Base-by-base conservation (phyloP, 1,284 basidiomycete genomes). In the Marasmius fiardii region DNA sequence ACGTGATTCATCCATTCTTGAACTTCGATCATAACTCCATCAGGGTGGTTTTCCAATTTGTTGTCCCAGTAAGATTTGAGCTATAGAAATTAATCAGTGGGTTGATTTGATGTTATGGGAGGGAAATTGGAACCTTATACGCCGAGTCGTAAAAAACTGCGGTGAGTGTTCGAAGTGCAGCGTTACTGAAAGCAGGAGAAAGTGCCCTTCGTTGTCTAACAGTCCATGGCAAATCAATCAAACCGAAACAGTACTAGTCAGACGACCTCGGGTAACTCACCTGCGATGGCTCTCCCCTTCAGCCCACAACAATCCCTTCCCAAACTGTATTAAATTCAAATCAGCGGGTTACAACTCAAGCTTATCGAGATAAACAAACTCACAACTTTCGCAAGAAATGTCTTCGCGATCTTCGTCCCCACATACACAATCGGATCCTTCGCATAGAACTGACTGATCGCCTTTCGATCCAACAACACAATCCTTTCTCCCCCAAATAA, bases 1-100 rank as follows among this genome's bases (percentile, higher is more conserved):
- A 80, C 67, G 20, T 66, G 67, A 58, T 80, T 80, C 78, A 80
- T 79, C 76, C 80, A 83, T 56, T 68, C 65, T 61, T 85, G 77
- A 4, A 86, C 80, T 23, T 86, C 80, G 23, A 86, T 80, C 8
- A 79, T 56, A 0, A 65, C 66, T 39, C 67, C 71, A 12, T 69
- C 67, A 0, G 61, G 61, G 4, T 65, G 43, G 1, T 54, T 61
- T 20, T 79, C 76, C 0, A 85, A 61, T 21, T 74, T 61, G 1
- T 66, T 60, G 28, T 86, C 82, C 85, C 84, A 86, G 10, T 63
- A 60, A 0, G 58, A 63, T 67, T 77, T 82, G 61, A 76, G 64
- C 80, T 85, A 53, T 12, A 23, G 41, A 26, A 5, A 12, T 31
- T 37, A 47, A 12, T 50, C 43, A 1, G 35, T 43, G 20, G 14